Conservation (phyloP, 2,329 filamentous ascomycete species). For the Sclerotinia borealis region DNA sequence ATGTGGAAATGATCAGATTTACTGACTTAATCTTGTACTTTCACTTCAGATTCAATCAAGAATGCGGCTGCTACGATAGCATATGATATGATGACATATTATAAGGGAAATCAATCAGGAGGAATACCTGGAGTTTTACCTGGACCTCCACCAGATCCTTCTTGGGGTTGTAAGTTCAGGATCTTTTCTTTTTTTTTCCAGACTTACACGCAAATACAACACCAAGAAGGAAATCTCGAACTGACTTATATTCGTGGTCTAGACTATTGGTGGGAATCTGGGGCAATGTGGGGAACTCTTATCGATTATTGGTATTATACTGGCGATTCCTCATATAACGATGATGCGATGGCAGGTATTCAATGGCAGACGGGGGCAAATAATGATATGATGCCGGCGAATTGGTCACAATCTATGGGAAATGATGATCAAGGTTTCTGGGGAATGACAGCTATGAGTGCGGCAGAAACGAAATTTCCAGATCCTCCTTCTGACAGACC, state of each 20-base stretch:
- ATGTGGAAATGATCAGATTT: background rate
- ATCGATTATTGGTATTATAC: constrained; percentile 60
- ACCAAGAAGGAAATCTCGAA: background rate
- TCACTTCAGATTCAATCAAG: constrained; percentile 36
- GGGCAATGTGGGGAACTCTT: constrained; percentile 53
- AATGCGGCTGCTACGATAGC: constrained; percentile 30
- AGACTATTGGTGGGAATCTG: constrained; percentile 57
- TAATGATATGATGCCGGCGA: constrained; percentile 51
- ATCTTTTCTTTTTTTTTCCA: constrained; percentile 3
- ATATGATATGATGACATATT: constrained; percentile 37
- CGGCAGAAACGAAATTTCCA: constrained; percentile 70
- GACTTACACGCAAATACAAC: background rate
- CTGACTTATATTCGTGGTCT: background rate
- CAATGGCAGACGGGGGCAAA: constrained; percentile 52
- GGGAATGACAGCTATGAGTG: constrained; percentile 75
- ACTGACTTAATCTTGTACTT: constrained; percentile 27
- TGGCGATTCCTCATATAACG: constrained; percentile 51
- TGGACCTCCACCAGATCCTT: constrained; percentile 35
- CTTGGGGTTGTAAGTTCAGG: constrained; percentile 28
- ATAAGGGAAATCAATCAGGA: constrained; percentile 37
- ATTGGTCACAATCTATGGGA: constrained; percentile 35
- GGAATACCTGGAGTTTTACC: constrained; percentile 45
- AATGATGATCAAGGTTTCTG: constrained; percentile 56
- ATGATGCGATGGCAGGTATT: constrained; percentile 47
- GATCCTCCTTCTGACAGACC: constrained; percentile 57